Conservation (phyloP, 2,329 filamentous ascomycete species). For the Sarocladium strictum region DNA sequence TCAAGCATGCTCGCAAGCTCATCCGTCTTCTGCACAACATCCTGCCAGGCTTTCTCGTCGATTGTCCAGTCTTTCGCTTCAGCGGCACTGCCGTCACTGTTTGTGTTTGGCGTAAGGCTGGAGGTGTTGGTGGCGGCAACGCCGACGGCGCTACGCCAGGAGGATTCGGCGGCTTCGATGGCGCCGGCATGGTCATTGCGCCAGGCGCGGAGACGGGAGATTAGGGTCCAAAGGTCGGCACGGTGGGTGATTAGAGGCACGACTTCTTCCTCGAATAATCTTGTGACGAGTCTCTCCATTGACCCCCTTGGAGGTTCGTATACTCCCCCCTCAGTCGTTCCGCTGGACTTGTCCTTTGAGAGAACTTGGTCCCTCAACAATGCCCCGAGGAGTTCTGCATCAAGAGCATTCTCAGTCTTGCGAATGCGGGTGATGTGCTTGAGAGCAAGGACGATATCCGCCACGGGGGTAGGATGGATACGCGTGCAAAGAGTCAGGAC, state of each 20-base stretch:
- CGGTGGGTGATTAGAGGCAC: slow-evolving; percentile 80
- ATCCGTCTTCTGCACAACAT: slow-evolving; percentile 71
- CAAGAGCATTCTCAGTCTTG: slow-evolving; percentile 71
- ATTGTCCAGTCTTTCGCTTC: slow-evolving; percentile 38
- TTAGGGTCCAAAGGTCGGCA: slow-evolving; percentile 68
- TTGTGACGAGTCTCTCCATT: slow-evolving; percentile 56
- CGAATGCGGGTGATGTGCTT: slow-evolving; percentile 71
- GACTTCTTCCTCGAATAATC: slow-evolving; percentile 68
- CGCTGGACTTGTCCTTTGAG: slow-evolving; percentile 24
- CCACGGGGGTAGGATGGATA: slow-evolving; percentile 66
- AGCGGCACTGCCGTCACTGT: slow-evolving; percentile 35
- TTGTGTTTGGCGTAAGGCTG: slow-evolving; percentile 6
- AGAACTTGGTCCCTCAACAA: slow-evolving; percentile 67
- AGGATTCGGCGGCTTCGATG: slow-evolving; percentile 80
- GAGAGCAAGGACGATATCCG: slow-evolving; percentile 71
- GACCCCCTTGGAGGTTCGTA: slow-evolving; percentile 47
- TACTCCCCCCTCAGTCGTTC: slow-evolving; percentile 15
- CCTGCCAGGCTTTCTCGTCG: slow-evolving; percentile 60
- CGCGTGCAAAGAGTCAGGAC: slow-evolving; percentile 81
- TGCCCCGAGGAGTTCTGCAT: slow-evolving; percentile 63
- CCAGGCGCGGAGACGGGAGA: slow-evolving; percentile 69
- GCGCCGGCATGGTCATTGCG: slow-evolving; percentile 63
- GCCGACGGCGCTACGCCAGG: slow-evolving; percentile 68
- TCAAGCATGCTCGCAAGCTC: slow-evolving; percentile 79
- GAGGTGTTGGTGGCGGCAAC: slow-evolving; percentile 35